Evolutionary conservation across 2,329 filamentous ascomycete species (phyloP).

Genomic region (Fusarium sp.): DNA sequence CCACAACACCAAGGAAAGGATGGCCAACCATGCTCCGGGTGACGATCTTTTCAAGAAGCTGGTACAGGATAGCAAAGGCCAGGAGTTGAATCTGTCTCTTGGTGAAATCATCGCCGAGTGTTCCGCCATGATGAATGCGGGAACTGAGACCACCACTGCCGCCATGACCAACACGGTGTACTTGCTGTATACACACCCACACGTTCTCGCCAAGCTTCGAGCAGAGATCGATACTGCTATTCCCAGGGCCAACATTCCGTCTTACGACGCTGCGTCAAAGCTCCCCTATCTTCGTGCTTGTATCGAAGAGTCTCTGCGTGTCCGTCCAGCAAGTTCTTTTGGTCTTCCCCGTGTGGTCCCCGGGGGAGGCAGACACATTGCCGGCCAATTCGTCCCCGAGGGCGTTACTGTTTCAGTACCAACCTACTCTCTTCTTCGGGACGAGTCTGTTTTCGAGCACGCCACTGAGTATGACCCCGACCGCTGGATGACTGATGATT

Average conservation of each 20-base stretch:
- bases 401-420: slow-evolving; percentile 16
- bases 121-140: slow-evolving; percentile 12
- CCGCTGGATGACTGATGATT: slow-evolving; percentile 3
- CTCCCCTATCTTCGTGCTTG: slow-evolving; percentile 6
- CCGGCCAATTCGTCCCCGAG: slow-evolving; percentile 2
- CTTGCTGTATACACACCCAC: slow-evolving; percentile 2
- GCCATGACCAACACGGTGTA: slow-evolving; percentile 2
- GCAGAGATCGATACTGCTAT: slow-evolving; percentile 5
- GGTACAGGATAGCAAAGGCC: not conserved
- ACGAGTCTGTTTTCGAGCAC: not conserved
- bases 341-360: slow-evolving; percentile 9
- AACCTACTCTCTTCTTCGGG: slow-evolving; percentile 8
- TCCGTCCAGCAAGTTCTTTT: slow-evolving; percentile 13
- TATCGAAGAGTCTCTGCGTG: slow-evolving; percentile 13
- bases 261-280: not conserved
- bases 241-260: not conserved
- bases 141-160: slow-evolving; percentile 14
- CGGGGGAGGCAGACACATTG: slow-evolving; percentile 2
- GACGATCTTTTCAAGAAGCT: not conserved
- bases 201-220: not conserved
- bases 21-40: not conserved
- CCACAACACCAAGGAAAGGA: not conserved
- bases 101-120: slow-evolving; percentile 7
- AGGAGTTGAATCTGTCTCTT: not conserved
- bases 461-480: not conserved